Conservation (phyloP, 2,329 filamentous ascomycete genomes). For the Aphanoascus verrucosus region DNA sequence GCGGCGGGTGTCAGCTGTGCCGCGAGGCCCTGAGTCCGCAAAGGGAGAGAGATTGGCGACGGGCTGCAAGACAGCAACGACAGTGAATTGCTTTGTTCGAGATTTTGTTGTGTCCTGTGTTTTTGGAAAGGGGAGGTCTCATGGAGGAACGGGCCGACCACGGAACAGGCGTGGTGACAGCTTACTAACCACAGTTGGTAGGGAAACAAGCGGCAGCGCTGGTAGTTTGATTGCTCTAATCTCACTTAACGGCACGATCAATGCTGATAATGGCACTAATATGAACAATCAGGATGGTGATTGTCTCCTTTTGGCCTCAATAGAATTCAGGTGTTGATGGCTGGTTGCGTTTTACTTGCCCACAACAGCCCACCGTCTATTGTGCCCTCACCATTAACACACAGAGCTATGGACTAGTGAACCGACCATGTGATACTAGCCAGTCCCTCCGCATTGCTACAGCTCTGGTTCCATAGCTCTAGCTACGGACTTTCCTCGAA, state of each 20-base stretch:
- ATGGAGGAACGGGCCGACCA: constrained; percentile 3
- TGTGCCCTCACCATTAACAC: too few species aligned
- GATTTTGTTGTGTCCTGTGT: background rate
- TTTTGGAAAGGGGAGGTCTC: constrained; percentile 6
- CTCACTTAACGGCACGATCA: background rate
- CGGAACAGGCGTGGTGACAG: constrained; percentile 1
- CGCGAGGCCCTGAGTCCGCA: background rate
- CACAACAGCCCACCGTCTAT: too few species aligned
- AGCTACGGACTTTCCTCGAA: too few species aligned
- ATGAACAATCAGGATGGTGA: too few species aligned
- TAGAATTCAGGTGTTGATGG: too few species aligned
- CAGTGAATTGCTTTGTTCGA: background rate
- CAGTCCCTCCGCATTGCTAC: too few species aligned
- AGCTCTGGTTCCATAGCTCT: too few species aligned
- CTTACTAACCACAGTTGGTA: constrained; percentile 7
- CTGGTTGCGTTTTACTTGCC: too few species aligned
- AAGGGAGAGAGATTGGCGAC: background rate
- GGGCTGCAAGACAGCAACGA: background rate
- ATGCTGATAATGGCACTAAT: too few species aligned
- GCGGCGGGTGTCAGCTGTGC: background rate
- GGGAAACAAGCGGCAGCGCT: background rate
- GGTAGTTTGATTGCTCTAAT: background rate
- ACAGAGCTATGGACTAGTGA: too few species aligned
- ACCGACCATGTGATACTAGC: too few species aligned
- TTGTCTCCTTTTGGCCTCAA: too few species aligned